These are phyloP conservation scores for Aegilops sharonensis DNA, from an alignment of 176 grass and related monocot genomes.

Conservation along the genomic window DNA sequence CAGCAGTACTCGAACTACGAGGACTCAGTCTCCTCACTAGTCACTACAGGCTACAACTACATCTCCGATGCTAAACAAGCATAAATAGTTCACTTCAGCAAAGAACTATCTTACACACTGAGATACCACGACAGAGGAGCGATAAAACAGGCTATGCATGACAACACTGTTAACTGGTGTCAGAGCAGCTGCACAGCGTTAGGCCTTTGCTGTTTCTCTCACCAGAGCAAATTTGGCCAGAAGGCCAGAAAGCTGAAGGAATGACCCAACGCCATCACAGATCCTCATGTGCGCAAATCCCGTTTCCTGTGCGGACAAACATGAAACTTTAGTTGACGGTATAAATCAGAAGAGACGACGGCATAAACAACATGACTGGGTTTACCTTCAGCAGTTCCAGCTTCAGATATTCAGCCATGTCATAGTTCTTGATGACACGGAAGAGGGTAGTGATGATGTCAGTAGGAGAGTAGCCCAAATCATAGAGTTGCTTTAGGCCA, in stretches of 20 bases:
- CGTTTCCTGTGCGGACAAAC: conserved; percentile 51
- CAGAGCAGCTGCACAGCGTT: not conserved
- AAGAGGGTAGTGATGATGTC: conserved; percentile 97
- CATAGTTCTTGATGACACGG: conserved; percentile 89
- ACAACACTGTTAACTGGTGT: not conserved
- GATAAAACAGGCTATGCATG: conserved; percentile 10
- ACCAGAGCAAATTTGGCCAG: conserved; percentile 81
- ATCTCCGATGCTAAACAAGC: not conserved
- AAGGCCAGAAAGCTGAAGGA: conserved; percentile 90
- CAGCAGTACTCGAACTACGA: not conserved
- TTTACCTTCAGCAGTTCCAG: conserved; percentile 91
- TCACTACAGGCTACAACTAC: not conserved
- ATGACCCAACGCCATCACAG: conserved; percentile 92
- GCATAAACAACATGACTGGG: not conserved
- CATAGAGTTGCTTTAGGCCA: conserved; percentile 81
- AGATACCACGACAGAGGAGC: not conserved
- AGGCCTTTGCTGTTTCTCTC: conserved; percentile 64
- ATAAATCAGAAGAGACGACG: not conserved
- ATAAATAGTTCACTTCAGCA: conserved; percentile 8
- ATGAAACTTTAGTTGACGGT: not conserved
- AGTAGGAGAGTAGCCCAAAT: conserved; percentile 90
- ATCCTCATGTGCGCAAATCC: conserved; percentile 99
- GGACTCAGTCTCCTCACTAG: not conserved
- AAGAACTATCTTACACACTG: conserved; percentile 19
- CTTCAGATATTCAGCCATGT: conserved; percentile 95